Evolutionary conservation across 371 early-diverging fungal species (phyloP).

Genomic region (Rhizopus sp.): DNA sequence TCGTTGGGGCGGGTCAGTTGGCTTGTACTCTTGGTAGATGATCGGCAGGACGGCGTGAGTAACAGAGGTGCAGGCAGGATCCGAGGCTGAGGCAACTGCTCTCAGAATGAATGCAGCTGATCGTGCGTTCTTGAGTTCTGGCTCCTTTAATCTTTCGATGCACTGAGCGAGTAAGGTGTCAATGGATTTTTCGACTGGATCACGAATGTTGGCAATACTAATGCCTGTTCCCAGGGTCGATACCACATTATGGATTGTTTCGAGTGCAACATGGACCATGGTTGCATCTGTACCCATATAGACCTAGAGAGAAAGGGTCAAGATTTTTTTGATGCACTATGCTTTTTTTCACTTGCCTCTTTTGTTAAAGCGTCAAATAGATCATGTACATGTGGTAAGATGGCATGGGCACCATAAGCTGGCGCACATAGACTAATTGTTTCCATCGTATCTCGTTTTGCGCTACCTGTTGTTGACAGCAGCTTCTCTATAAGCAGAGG

Average conservation of each 20-base stretch:
- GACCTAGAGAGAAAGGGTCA: conserved; percentile 35
- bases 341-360: conserved; percentile 48
- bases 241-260: conserved; percentile 63
- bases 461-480: conserved; percentile 61
- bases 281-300: conserved; percentile 65
- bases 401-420: conserved; percentile 67
- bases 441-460: conserved; percentile 79
- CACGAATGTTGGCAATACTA: conserved; percentile 48
- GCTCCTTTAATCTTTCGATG: conserved; percentile 61
- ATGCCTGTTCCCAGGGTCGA: conserved; percentile 57
- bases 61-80: conserved; percentile 66
- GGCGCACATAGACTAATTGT: conserved; percentile 69
- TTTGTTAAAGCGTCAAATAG: conserved; percentile 66
- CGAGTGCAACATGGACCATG: conserved; percentile 60
- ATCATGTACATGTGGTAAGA: conserved; percentile 61
- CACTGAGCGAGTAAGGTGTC: conserved; percentile 62
- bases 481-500: conserved; percentile 85
- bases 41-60: conserved; percentile 51
- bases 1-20: conserved; percentile 46
- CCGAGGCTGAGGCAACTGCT: conserved; percentile 65
- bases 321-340: background rate
- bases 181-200: conserved; percentile 61
- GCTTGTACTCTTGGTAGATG: conserved; percentile 45
- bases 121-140: conserved; percentile 68
- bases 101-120: conserved; percentile 62